phyloP scores from a whole-genome alignment of 2,329 filamentous ascomycete genomes.

The Nemania sp. region DNA sequence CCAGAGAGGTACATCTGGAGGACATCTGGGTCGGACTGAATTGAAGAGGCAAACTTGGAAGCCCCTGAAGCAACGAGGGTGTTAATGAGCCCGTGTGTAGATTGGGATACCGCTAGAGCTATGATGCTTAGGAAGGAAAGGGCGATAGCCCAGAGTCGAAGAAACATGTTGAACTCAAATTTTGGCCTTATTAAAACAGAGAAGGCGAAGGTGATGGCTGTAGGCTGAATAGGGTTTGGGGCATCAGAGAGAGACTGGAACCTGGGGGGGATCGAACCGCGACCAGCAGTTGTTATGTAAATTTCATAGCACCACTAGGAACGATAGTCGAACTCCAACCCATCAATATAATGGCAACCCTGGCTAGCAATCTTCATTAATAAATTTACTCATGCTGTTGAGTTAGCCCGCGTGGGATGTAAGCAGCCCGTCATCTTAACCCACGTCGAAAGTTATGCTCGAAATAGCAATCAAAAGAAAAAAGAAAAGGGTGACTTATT shows the following conservation, averaged over 20 bases:
- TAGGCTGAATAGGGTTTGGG: no score
- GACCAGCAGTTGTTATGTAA: neutral
- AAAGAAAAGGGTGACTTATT: neutral
- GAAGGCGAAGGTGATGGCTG: neutral
- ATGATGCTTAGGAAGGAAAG: neutral
- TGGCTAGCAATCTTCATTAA: neutral
- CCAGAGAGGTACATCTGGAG: neutral
- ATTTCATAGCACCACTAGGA: neutral
- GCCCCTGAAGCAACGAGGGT: constrained; percentile 2
- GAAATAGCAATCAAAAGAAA: neutral
- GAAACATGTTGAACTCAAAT: neutral
- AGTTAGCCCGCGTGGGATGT: neutral
- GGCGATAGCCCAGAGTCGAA: neutral
- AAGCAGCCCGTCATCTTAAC: neutral
- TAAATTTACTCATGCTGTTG: neutral
- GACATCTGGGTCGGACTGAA: constrained; percentile 2
- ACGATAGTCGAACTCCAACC: neutral
- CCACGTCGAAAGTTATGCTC: neutral
- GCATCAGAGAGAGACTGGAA: neutral
- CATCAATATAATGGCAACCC: neutral
- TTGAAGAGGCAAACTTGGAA: constrained; percentile 3
- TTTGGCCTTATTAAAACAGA: neutral
- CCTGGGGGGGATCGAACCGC: neutral
- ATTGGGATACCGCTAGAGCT: neutral
- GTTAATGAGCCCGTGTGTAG: neutral